Base-by-base conservation (phyloP, 2,329 filamentous ascomycete genomes). In the Fusarium sublunatum region DNA sequence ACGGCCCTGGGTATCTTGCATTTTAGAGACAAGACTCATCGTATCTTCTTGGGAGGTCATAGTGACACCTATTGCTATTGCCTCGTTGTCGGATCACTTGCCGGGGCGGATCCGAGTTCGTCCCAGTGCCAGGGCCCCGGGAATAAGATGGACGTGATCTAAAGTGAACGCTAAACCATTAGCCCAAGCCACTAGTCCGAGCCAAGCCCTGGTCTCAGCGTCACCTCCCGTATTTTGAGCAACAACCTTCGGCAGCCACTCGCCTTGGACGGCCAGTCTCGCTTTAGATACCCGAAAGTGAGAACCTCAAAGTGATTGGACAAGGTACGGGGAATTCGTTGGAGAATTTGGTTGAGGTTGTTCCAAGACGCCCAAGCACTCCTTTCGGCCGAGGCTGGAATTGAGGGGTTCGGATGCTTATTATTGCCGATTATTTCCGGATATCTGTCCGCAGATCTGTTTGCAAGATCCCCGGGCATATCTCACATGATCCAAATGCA, bases 81-180 rank as follows among this genome's bases (percentile, higher is more conserved):
- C 39, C 58, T 44, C 58, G 52, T n/a, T 22, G n/a, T 19, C 12
- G 31, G 31, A 7, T 34, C 6, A 34, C 25, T 48, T 50, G 15
- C 63, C 58, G 42, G 32, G 28, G 34, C 22, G 44, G 50, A 31
- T 44, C 52, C 46, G 40, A 47, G 41, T 56, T 35, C 44, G 39
- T 29, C 36, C 62, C 29, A 34, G 31, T 31, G 11, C 38, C 41
- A 32, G 53, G 32, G 40, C 5, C 7, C 29, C 68, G 68, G 68
- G 54, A 70, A 70, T 70, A 70, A 64, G 32, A 51, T 61, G 66
- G 66, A 43, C 8, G 34, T 70, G 65, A 50, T 38, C 28, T 46
- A 44, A 49, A 42, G 32, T 54, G 40, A 39, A 53, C 36, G 42
- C 58, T 47, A 45, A 49, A 58, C 32, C 25, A 42, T 43, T 58